Conservation (phyloP, 768 basidiomycete genomes). For the Podaxis pistillaris region DNA sequence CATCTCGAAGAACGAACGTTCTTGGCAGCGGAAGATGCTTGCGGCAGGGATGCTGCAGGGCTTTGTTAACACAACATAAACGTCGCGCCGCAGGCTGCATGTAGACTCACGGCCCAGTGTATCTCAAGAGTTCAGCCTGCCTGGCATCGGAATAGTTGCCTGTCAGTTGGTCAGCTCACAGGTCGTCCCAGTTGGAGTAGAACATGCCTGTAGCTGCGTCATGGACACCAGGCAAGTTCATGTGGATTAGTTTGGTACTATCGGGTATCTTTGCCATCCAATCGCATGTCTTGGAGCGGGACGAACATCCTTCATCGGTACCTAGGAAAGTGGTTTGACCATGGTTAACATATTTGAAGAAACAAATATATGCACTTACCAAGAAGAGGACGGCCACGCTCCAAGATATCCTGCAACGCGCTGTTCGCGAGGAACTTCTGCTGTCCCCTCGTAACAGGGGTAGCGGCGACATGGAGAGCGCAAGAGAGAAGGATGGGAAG, state of each 20-base stretch:
- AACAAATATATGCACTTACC: not conserved
- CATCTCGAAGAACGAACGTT: constrained; percentile 43
- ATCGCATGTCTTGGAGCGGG: constrained; percentile 33
- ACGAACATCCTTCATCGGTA: constrained; percentile 32
- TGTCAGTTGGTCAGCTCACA: constrained; percentile 15
- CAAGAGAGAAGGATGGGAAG: not conserved
- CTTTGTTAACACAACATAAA: not conserved
- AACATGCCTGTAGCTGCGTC: constrained; percentile 45
- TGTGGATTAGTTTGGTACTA: constrained; percentile 39
- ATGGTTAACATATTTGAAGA: not conserved
- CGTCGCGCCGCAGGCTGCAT: no score
- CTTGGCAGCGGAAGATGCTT: constrained; percentile 39
- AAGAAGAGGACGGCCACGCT: constrained; percentile 8
- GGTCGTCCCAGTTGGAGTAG: not conserved
- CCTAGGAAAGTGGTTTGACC: constrained; percentile 21
- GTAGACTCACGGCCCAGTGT: constrained; percentile 40
- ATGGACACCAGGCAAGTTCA: constrained; percentile 55
- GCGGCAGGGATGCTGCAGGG: constrained; percentile 31
- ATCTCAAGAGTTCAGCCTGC: constrained; percentile 38
- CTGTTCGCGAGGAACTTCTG: not conserved
- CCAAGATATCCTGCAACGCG: constrained; percentile 7
- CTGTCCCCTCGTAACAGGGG: not conserved
- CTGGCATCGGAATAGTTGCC: constrained; percentile 45
- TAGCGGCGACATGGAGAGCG: not conserved
- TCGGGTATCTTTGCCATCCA: constrained; percentile 48